Percentiles rank a stretch among this genome's conserved stretches.
These are phyloP conservation scores for Syzygium syzygioides DNA, from an alignment of 441 rosid genomes.

Conservation along the genomic window DNA sequence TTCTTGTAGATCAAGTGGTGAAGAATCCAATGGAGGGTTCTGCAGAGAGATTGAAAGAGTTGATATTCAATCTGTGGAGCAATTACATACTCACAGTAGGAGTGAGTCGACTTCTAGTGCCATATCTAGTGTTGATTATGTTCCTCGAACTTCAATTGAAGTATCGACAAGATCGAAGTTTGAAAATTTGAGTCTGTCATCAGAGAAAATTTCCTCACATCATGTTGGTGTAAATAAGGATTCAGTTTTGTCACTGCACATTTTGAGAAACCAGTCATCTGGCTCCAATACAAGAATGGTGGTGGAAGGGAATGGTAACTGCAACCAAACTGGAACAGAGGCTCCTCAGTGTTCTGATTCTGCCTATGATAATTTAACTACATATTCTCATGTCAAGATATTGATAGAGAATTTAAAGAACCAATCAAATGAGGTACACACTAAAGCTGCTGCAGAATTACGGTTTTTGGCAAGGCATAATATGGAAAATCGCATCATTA, in stretches of 20 bases:
- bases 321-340: not conserved
- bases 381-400: slow-evolving; percentile 39
- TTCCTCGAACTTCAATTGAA: slow-evolving; percentile 36
- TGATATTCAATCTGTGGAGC: slow-evolving; percentile 44
- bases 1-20: slow-evolving; percentile 37
- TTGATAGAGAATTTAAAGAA: slow-evolving; percentile 67
- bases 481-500: slow-evolving; percentile 57
- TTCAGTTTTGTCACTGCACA: slow-evolving; percentile 23
- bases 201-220: slow-evolving; percentile 24
- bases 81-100: slow-evolving; percentile 65
- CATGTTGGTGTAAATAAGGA: slow-evolving; percentile 18
- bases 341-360: slow-evolving; percentile 25
- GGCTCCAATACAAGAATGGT: slow-evolving; percentile 27
- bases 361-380: slow-evolving; percentile 36
- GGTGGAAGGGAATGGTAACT: slow-evolving; percentile 19
- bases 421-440: slow-evolving; percentile 46
- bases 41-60: slow-evolving; percentile 40
- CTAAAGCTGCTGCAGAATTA: slow-evolving; percentile 71
- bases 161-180: slow-evolving; percentile 18
- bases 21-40: slow-evolving; percentile 22
- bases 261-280: slow-evolving; percentile 28
- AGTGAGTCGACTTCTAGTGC: slow-evolving; percentile 73
- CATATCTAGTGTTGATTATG: slow-evolving; percentile 55
- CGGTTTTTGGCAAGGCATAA: slow-evolving; percentile 69
- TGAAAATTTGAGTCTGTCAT: slow-evolving; percentile 14